Evolutionary conservation across 441 rosid species (phyloP).

Genomic region (Populus trichocarpa): DNA sequence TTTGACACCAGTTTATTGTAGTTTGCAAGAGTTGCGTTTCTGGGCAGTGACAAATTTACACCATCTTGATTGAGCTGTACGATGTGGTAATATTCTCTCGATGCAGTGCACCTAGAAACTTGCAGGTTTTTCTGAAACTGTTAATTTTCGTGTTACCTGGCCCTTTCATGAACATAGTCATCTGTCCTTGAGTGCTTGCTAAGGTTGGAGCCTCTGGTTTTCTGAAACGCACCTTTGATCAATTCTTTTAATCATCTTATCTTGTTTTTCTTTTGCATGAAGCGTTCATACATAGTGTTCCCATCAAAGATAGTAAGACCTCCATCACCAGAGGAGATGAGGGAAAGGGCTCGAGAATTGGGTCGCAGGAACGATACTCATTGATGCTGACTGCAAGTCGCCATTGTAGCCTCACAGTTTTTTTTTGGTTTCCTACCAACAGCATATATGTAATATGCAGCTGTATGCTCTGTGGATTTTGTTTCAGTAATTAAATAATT

Average conservation of each 20-base stretch:
- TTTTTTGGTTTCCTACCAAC: neutral
- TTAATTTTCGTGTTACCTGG: neutral
- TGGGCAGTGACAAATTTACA: neutral
- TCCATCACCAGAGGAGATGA: conserved; percentile 80
- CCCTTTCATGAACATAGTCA: neutral
- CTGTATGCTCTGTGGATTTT: conserved; percentile 3
- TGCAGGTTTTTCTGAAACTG: neutral
- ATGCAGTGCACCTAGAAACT: neutral
- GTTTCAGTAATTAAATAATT: conserved; percentile 8
- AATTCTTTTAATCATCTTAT: neutral
- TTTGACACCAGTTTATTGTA: neutral
- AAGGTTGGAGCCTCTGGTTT: neutral
- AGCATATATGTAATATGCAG: conserved; percentile 5
- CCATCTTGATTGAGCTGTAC: neutral
- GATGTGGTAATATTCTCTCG: neutral
- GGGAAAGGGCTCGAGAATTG: conserved; percentile 84
- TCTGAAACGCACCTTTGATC: neutral
- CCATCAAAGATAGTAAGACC: conserved; percentile 70
- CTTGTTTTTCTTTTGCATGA: conserved; percentile 26
- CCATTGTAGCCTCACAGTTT: neutral
- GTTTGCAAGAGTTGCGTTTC: neutral
- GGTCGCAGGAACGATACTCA: conserved; percentile 53
- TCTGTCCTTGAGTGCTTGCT: neutral
- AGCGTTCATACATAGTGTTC: conserved; percentile 74
- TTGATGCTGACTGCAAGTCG: conserved; percentile 25